Base-by-base conservation (phyloP, 2,329 filamentous ascomycete genomes). In the Metarhizium album region DNA sequence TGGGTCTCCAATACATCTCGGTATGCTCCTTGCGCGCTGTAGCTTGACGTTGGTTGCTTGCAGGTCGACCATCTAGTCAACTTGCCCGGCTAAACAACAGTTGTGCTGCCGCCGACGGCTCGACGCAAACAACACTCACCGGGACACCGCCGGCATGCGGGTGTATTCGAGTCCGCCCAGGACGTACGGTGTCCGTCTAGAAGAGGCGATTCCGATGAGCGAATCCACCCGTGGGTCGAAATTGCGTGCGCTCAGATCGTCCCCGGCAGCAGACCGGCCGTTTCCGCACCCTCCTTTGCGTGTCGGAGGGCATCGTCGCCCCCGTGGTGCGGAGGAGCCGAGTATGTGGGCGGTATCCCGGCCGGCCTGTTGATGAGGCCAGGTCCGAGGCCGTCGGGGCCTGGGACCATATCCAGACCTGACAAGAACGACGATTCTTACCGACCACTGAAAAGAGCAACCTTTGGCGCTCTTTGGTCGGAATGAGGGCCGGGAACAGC, bases 281-380 rank as follows among this genome's bases (percentile, higher is more conserved):
- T 73, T 51, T 72, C 69, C 9, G 69, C 70, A 2, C 67, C 69
- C 57, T 72, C 69, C 47, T 69, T 65, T 3, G 68, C 68, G 33
- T 62, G 55, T 11, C 68, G 64, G 47, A 72, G 64, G 2, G 69
- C 69, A 11, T 57, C 55, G 57, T 72, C 68, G 9, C 69, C 70
- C 2, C 69, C 69, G 0, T 71, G 70, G 5, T 54, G 59, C 13
- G 61, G 55, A 2, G 67, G 62, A 9, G 67, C 67, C 7, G 68
- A 69, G 49, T 67, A 71, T 0, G 68, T 72, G 2, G 68, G 69
- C 2, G 65, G 66, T 22, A 71, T 70, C 49, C 72, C 70, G 1
- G 69, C 70, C 7, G 67, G 58, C 51, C 69, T 70, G 45, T 29
- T 29, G 27, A 29, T 16, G 11, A 13, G 33, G 33, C 11, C 11